A percentile compares a stretch with the other conserved stretches of the same genome.
These are phyloP conservation scores for Nakataea oryzae DNA, from an alignment of 2,329 filamentous ascomycete species.

Conservation along the genomic window DNA sequence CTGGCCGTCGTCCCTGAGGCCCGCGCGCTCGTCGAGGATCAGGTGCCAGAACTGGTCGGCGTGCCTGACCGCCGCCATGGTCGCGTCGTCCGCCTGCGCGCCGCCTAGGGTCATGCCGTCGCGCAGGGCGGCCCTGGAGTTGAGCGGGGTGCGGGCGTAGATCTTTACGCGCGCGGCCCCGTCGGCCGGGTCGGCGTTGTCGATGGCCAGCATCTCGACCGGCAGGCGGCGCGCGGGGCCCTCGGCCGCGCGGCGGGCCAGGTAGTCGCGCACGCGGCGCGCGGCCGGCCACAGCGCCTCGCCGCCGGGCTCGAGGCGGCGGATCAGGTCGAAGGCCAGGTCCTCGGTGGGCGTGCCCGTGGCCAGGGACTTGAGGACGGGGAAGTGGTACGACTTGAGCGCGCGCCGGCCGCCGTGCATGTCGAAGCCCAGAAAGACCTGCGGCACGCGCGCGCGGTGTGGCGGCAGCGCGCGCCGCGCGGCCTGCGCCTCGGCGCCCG, in stretches of 20 bases:
- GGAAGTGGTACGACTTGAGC: constrained; percentile 8
- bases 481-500: background rate
- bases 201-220: constrained; percentile 7
- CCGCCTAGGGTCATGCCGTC: constrained; percentile 8
- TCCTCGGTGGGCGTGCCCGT: constrained; percentile 4
- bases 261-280: constrained; percentile 1
- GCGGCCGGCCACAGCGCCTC: constrained; percentile 3
- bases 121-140: constrained; percentile 4
- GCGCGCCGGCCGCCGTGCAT: constrained; percentile 2
- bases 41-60: constrained; percentile 6
- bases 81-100: constrained; percentile 4
- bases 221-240: background rate
- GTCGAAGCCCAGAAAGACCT: constrained; percentile 18
- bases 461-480: background rate
- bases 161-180: constrained; percentile 7
- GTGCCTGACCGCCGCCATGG: background rate
- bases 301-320: constrained; percentile 1
- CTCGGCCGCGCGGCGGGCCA: constrained; percentile 2
- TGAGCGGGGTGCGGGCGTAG: constrained; percentile 5
- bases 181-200: constrained; percentile 6
- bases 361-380: constrained; percentile 5
- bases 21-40: constrained; percentile 4
- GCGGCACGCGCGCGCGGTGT: constrained; percentile 31
- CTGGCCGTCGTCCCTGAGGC: constrained; percentile 1
- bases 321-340: constrained; percentile 2